A percentile compares a stretch with the other conserved stretches of the same genome.
Conservation (phyloP, 768 basidiomycete genomes). For the Mycena vitilis region DNA sequence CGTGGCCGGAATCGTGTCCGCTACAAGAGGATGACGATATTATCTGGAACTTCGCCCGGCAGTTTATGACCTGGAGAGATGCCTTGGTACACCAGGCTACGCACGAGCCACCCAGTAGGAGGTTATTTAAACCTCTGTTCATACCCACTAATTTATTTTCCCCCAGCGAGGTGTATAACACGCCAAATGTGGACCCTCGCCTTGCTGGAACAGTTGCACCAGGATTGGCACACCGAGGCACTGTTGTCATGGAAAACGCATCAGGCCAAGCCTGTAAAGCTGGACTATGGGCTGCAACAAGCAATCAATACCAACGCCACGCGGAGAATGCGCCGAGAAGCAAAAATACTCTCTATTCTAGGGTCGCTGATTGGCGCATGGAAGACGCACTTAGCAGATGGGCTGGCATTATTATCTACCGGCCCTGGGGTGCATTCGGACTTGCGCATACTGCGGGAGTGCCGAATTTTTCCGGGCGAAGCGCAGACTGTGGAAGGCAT, state of each 20-base stretch:
- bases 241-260: neutral
- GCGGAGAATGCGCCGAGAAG: conserved; percentile 9
- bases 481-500: conserved; percentile 13
- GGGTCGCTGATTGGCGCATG: conserved; percentile 15
- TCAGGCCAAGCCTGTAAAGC: too few species aligned
- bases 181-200: conserved; percentile 2
- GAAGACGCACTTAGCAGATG: conserved; percentile 9
- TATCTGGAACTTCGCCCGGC: conserved; percentile 17
- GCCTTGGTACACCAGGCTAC: neutral
- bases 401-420: conserved; percentile 10
- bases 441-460: conserved; percentile 16
- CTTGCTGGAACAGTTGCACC: conserved; percentile 10
- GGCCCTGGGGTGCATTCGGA: conserved; percentile 19
- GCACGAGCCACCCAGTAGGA: too few species aligned
- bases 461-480: neutral
- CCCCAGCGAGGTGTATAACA: conserved; percentile 4
- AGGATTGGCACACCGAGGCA: neutral
- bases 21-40: conserved; percentile 19
- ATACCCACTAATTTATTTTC: too few species aligned
- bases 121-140: too few species aligned
- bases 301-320: conserved; percentile 12
- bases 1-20: conserved; percentile 7
- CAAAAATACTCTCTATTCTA: conserved; percentile 17
- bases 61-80: conserved; percentile 23
- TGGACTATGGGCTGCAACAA: neutral